These are phyloP conservation scores for Panellus pusillus DNA, from an alignment of 768 basidiomycete genomes.

Conservation along the genomic window DNA sequence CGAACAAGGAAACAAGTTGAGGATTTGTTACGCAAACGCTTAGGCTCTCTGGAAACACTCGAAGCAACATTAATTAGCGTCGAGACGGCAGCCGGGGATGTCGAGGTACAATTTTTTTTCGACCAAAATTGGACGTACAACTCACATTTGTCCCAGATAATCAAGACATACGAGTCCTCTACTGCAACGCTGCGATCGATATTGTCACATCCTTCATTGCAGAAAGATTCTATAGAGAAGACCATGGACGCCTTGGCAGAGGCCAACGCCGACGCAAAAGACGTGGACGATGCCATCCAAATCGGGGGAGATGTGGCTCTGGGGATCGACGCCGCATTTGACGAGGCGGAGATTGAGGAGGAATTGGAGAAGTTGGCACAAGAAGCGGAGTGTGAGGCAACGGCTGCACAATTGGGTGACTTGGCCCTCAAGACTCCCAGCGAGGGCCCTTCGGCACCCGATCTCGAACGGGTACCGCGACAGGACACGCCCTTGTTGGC, in stretches of 20 bases:
- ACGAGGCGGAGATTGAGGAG: conserved; percentile 53
- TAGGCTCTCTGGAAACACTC: conserved; percentile 71
- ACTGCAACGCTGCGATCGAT: conserved; percentile 74
- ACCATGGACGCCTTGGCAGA: conserved; percentile 89
- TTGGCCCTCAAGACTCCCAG: not conserved
- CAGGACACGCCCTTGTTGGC: too few species aligned
- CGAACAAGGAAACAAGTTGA: conserved; percentile 81
- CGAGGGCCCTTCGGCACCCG: not conserved
- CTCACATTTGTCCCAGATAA: conserved; percentile 53
- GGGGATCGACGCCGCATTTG: conserved; percentile 47
- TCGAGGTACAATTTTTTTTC: conserved; percentile 57
- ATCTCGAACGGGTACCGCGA: not conserved
- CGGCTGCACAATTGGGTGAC: conserved; percentile 9
- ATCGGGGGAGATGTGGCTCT: conserved; percentile 64
- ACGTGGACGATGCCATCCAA: conserved; percentile 77
- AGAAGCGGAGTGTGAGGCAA: conserved; percentile 33
- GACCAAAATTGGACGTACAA: not conserved
- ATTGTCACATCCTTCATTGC: conserved; percentile 77
- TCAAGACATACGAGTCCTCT: conserved; percentile 84
- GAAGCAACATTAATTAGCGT: conserved; percentile 78
- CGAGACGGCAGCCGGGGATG: conserved; percentile 86
- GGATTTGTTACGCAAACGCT: conserved; percentile 71
- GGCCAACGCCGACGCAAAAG: conserved; percentile 77
- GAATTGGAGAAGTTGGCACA: conserved; percentile 60
- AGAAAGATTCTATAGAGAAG: conserved; percentile 74